Evolutionary conservation across 2,329 filamentous ascomycete genomes (phyloP).

Genomic region (Keithomyces neogunnii): DNA sequence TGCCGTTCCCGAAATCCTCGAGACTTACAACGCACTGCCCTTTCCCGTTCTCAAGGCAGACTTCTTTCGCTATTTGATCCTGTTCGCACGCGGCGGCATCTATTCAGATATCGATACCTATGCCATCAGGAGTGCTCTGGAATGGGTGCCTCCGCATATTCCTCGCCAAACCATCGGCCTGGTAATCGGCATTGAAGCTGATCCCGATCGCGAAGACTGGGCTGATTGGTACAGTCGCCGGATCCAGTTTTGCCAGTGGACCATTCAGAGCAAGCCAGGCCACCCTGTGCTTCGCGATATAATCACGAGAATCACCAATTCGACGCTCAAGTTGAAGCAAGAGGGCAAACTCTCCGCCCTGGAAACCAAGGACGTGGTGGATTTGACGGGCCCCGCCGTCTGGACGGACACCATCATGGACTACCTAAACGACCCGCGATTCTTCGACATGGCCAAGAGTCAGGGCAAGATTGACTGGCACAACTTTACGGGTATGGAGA

Average conservation of each 20-base stretch:
- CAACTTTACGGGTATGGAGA: slow-evolving; percentile 83
- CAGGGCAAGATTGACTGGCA: slow-evolving; percentile 70
- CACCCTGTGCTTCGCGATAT: slow-evolving; percentile 87
- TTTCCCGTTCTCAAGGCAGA: slow-evolving; percentile 71
- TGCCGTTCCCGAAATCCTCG: slow-evolving; percentile 67
- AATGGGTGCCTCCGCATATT: slow-evolving; percentile 79
- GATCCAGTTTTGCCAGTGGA: slow-evolving; percentile 99
- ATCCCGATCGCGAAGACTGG: slow-evolving; percentile 91
- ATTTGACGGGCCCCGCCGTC: slow-evolving; percentile 86
- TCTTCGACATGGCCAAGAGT: slow-evolving; percentile 70
- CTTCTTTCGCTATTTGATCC: slow-evolving; percentile 67
- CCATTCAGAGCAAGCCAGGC: slow-evolving; percentile 89
- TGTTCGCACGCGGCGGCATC: slow-evolving; percentile 52
- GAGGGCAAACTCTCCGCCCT: slow-evolving; percentile 53
- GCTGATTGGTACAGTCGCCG: slow-evolving; percentile 89
- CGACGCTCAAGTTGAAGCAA: slow-evolving; percentile 67
- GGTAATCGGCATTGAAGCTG: slow-evolving; percentile 91
- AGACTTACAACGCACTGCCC: slow-evolving; percentile 67
- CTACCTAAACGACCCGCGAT: slow-evolving; percentile 87
- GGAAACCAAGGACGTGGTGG: slow-evolving; percentile 67
- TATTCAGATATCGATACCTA: slow-evolving; percentile 92
- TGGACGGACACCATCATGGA: slow-evolving; percentile 92
- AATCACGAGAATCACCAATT: slow-evolving; percentile 75
- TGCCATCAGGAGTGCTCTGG: slow-evolving; percentile 71
- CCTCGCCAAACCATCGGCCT: slow-evolving; percentile 73